These are phyloP conservation scores for Cladosporium velox DNA, from an alignment of 2,329 filamentous ascomycete species.

Conservation along the genomic window DNA sequence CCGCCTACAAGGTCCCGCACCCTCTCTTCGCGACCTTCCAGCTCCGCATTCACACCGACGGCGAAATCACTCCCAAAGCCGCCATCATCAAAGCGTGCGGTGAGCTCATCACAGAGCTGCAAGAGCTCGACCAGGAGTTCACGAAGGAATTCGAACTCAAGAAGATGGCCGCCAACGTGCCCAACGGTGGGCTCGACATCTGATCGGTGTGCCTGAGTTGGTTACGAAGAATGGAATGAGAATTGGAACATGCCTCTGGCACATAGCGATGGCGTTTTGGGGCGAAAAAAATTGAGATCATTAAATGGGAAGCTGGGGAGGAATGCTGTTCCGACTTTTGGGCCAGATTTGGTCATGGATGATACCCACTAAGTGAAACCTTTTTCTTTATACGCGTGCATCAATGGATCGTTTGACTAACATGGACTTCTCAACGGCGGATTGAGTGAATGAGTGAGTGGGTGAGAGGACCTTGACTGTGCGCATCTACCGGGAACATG, in stretches of 20 bases:
- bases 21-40: constrained; percentile 55
- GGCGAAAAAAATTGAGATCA: not conserved
- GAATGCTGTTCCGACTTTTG: constrained; percentile 1
- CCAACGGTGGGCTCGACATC: constrained; percentile 29
- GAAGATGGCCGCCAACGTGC: constrained; percentile 63
- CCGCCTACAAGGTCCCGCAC: constrained; percentile 76
- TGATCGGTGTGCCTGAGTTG: constrained; percentile 16
- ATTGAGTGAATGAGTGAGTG: not conserved
- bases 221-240: not conserved
- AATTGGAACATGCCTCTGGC: constrained; percentile 9
- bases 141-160: constrained; percentile 88
- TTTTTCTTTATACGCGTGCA: constrained; percentile 10
- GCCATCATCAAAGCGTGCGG: constrained; percentile 79
- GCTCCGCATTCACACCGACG: constrained; percentile 89
- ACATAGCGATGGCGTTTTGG: constrained; percentile 31
- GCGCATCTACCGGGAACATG: not conserved
- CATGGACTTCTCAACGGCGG: too few species aligned
- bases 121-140: constrained; percentile 80
- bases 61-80: constrained; percentile 82
- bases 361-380: constrained; percentile 18
- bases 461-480: not conserved
- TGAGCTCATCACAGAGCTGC: constrained; percentile 78
- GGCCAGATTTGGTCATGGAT: constrained; percentile 16
- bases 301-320: not conserved
- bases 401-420: constrained; percentile 8